Conservation (phyloP, 805 yeast genomes). For the Nakazawaea molendinolei region DNA sequence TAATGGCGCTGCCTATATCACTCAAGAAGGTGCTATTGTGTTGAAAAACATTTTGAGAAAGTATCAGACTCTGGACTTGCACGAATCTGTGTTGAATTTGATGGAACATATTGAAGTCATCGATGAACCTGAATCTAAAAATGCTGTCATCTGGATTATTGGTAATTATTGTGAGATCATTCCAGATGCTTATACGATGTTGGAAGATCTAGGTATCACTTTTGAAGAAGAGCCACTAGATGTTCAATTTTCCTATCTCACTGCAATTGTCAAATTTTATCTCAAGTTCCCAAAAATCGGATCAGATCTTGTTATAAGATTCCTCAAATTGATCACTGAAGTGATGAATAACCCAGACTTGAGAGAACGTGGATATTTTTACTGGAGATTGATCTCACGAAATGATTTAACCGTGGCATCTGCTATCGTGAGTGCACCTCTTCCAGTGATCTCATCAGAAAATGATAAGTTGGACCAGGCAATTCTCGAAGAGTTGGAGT, state of each 20-base stretch:
- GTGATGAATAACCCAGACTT: conserved; percentile 76
- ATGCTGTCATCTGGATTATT: conserved; percentile 76
- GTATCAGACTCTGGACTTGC: conserved; percentile 52
- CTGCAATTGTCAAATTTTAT: conserved; percentile 69
- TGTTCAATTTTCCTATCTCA: conserved; percentile 67
- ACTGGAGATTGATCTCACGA: conserved; percentile 71
- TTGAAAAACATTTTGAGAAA: conserved; percentile 70
- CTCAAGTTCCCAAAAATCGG: conserved; percentile 46
- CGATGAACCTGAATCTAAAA: conserved; percentile 73
- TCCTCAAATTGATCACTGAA: conserved; percentile 66
- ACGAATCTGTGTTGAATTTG: conserved; percentile 35
- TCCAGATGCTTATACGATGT: conserved; percentile 30
- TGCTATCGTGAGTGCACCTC: conserved; percentile 49
- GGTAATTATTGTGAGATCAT: conserved; percentile 61
- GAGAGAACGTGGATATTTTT: conserved; percentile 78
- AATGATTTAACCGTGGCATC: conserved; percentile 33
- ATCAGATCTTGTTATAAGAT: conserved; percentile 48
- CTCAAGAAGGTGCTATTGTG: conserved; percentile 76
- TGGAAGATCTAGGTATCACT: conserved; percentile 35
- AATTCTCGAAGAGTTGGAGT: conserved; percentile 73
- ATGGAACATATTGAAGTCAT: conserved; percentile 41
- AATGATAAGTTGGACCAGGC: conserved; percentile 64
- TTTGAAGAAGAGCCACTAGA: conserved; percentile 63
- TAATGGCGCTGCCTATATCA: conserved; percentile 63
- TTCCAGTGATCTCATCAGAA: conserved; percentile 61